These are phyloP conservation scores for Metarhizium rileyi DNA, from an alignment of 2,329 filamentous ascomycete species.

Conservation along the genomic window DNA sequence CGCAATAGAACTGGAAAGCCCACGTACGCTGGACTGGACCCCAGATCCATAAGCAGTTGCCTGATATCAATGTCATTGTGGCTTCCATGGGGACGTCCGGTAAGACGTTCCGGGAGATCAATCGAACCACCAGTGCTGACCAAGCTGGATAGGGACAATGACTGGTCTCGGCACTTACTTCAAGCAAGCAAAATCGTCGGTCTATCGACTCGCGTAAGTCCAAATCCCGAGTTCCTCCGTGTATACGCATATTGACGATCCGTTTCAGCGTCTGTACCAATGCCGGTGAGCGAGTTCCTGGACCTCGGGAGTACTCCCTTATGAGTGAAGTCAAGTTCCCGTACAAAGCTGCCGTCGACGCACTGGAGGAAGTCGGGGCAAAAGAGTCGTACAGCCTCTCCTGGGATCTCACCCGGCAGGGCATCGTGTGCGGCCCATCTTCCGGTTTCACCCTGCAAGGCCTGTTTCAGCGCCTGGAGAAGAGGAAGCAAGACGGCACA, in stretches of 20 bases:
- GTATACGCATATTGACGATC: not conserved
- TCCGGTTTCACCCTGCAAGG: slow-evolving; percentile 48
- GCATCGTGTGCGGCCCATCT: slow-evolving; percentile 51
- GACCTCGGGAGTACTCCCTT: slow-evolving; percentile 42
- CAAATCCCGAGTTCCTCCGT: not conserved
- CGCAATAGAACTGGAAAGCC: slow-evolving; percentile 38
- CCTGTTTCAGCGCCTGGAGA: slow-evolving; percentile 37
- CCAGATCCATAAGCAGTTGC: slow-evolving; percentile 46
- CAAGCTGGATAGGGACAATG: slow-evolving; percentile 27
- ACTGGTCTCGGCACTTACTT: slow-evolving; percentile 42
- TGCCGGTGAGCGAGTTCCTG: slow-evolving; percentile 46
- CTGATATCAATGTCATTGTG: slow-evolving; percentile 44
- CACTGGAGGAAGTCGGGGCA: slow-evolving; percentile 45
- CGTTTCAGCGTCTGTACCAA: slow-evolving; percentile 44
- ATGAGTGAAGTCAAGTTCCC: slow-evolving; percentile 45
- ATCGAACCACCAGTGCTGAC: not conserved
- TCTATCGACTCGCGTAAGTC: slow-evolving; percentile 25
- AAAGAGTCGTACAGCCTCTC: slow-evolving; percentile 43
- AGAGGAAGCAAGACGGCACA: slow-evolving; percentile 34
- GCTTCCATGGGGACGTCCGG: slow-evolving; percentile 43
- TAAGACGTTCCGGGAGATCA: slow-evolving; percentile 3
- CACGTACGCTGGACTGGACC: slow-evolving; percentile 51
- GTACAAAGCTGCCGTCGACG: slow-evolving; percentile 43
- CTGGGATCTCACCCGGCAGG: slow-evolving; percentile 44
- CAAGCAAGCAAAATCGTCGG: slow-evolving; percentile 38